Evolutionary conservation across 306 rosid species (phyloP).

Genomic region (Styphnolobium japonicum): DNA sequence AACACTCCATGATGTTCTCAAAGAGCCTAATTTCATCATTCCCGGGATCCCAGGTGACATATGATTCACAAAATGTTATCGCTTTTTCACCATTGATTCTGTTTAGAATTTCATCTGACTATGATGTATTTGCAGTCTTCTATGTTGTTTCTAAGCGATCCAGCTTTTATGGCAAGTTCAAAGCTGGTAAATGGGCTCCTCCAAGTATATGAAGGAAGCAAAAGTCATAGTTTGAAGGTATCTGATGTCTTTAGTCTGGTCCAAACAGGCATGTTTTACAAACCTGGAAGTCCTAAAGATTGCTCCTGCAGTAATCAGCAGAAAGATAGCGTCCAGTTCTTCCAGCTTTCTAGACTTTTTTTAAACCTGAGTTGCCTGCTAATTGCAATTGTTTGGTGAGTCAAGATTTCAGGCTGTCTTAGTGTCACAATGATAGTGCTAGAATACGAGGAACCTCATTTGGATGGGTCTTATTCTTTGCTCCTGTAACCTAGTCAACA

Average conservation of each 20-base stretch:
- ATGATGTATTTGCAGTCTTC: conserved; percentile 62
- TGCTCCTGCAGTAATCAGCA: background rate
- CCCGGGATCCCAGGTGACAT: conserved; percentile 81
- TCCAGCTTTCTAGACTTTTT: background rate
- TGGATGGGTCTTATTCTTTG: background rate
- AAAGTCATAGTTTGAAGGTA: conserved; percentile 3
- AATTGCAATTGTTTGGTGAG: conserved; percentile 12
- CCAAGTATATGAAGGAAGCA: conserved; percentile 38
- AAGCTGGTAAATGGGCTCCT: conserved; percentile 78
- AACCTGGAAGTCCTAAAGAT: conserved; percentile 12
- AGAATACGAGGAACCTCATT: conserved; percentile 7
- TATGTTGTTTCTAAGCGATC: conserved; percentile 76
- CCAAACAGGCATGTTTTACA: background rate
- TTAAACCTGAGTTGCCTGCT: background rate
- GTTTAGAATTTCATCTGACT: conserved; percentile 20
- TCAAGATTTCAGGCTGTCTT: conserved; percentile 12
- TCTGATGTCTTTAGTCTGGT: background rate
- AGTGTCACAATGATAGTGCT: background rate
- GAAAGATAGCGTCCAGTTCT: background rate
- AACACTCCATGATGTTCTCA: conserved; percentile 61
- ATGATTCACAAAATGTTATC: background rate
- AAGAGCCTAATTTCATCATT: conserved; percentile 56
- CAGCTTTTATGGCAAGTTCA: conserved; percentile 74
- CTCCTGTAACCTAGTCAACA: background rate
- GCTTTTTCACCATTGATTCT: background rate